These are phyloP conservation scores for Dothideomycetes sp. DNA, from an alignment of 2,329 filamentous ascomycete species.

Conservation along the genomic window DNA sequence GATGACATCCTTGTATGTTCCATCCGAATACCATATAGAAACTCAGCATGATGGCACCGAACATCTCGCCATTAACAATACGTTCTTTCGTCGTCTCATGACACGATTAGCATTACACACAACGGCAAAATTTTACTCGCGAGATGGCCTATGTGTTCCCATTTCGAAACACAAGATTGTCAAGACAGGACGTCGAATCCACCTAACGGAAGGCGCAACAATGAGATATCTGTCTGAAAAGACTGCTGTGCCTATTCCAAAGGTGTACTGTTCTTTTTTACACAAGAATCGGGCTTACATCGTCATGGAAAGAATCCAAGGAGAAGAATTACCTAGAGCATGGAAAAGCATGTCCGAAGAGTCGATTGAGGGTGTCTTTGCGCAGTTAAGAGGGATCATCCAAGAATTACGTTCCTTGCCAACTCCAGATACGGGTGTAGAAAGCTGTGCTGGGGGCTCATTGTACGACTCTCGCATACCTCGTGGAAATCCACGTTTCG, in stretches of 20 bases:
- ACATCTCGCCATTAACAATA: too few relatives aligned
- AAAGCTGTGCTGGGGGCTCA: neutral
- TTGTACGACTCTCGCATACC: neutral
- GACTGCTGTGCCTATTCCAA: conserved; percentile 40
- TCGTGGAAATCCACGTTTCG: neutral
- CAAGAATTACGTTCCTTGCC: neutral
- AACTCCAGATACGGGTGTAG: neutral
- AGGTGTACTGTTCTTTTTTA: conserved; percentile 36
- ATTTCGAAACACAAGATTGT: too few relatives aligned
- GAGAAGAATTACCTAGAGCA: neutral
- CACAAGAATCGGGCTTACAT: conserved; percentile 35
- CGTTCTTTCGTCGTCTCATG: too few relatives aligned
- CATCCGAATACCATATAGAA: too few relatives aligned
- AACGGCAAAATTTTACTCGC: too few relatives aligned
- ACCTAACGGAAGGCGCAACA: too few relatives aligned
- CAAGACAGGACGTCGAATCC: too few relatives aligned
- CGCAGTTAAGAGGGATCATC: neutral
- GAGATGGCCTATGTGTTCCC: too few relatives aligned
- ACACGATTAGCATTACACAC: too few relatives aligned
- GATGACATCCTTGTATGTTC: too few relatives aligned
- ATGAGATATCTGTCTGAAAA: too few relatives aligned
- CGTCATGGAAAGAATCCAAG: conserved; percentile 32
- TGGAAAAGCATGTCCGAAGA: neutral
- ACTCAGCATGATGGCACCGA: too few relatives aligned
- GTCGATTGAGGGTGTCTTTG: neutral